phyloP scores from a whole-genome alignment of 805 yeast species.

The Vanderwaltozyma verrucispora region DNA sequence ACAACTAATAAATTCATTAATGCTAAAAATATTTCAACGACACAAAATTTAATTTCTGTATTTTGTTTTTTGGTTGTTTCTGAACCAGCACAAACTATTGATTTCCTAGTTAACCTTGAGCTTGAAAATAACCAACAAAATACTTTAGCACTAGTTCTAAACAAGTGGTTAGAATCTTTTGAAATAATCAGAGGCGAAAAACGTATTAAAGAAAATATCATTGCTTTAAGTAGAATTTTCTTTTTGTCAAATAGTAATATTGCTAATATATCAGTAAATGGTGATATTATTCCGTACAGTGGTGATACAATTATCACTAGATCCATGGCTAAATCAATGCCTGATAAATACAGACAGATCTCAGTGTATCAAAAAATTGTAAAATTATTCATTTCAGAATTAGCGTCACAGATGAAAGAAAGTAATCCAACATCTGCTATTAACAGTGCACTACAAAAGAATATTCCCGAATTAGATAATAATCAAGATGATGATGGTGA shows the following conservation, averaged over 20 bases:
- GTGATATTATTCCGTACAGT: conserved; percentile 57
- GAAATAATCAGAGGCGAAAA: conserved; percentile 73
- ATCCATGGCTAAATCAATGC: conserved; percentile 64
- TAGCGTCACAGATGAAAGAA: conserved; percentile 51
- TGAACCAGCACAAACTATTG: conserved; percentile 53
- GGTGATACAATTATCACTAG: conserved; percentile 69
- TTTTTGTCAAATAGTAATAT: conserved; percentile 47
- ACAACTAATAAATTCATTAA: conserved; percentile 55
- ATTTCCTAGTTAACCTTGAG: conserved; percentile 41
- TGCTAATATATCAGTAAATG: conserved; percentile 50
- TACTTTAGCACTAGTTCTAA: conserved; percentile 49
- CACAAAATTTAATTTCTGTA: conserved; percentile 67
- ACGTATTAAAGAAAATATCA: conserved; percentile 52
- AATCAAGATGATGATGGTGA: conserved; percentile 29
- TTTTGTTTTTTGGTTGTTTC: conserved; percentile 59
- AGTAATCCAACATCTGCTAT: conserved; percentile 24
- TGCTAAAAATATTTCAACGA: conserved; percentile 61
- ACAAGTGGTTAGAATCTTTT: conserved; percentile 77
- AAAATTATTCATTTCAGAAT: conserved; percentile 58
- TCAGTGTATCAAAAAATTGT: conserved; percentile 64
- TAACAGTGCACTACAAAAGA: conserved; percentile 25
- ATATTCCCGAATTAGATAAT: conserved; percentile 5
- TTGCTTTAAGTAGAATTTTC: conserved; percentile 62
- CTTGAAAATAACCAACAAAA: conserved; percentile 22
- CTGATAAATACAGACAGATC: conserved; percentile 51